Evolutionary conservation across 495 filamentous ascomycete genomes (phyloP), one percentile per base, ranked within the genome.

Genomic region (Darksidea phi): DNA sequence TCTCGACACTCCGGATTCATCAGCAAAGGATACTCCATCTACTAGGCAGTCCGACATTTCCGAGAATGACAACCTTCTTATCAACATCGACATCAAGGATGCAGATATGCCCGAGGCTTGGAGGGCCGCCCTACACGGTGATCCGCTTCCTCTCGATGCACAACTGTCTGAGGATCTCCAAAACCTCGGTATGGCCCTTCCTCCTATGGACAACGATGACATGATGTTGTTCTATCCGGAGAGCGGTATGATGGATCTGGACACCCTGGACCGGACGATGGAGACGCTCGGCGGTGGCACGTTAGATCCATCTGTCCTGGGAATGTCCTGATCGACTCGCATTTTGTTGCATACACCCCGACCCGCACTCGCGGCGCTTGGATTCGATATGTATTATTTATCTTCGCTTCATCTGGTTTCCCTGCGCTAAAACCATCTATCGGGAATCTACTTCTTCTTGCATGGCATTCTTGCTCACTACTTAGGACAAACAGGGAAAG

Each of bases 21-120:
- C 59, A 1, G 26, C 54, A 7, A 68, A 68, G 28, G 66, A 65
- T 53, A 60, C 61, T 26, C 46, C 61, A 0, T 61, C 56, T 0
- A 68, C 61, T 0, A 55, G 66, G 1, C 53, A 64, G 25, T 61
- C 56, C 7, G 66, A 68, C 57, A 65, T 68, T 6, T 68, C 61
- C 2, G 66, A 68, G 57, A 60, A 59, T 36, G 66, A 68, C 34
- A 68, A 64, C 36, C 56, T 68, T 1, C 47, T 52, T 2, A 68
- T 68, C 54, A 45, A 54, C 41, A 15, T 68, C 43, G 41, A 41
- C 18, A 24, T 64, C 12, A 58, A 59, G 32, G 61, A 59, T 24
- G 37, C 26, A 6, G 50, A 64, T 49, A 47, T 61, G 13, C 57
- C 56, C 6, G 57, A 61, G 4, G 63, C 42, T 10, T 66, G 64